Evolutionary conservation across 305 asterid genomes (phyloP).

Genomic region (Solanum chacoense): DNA sequence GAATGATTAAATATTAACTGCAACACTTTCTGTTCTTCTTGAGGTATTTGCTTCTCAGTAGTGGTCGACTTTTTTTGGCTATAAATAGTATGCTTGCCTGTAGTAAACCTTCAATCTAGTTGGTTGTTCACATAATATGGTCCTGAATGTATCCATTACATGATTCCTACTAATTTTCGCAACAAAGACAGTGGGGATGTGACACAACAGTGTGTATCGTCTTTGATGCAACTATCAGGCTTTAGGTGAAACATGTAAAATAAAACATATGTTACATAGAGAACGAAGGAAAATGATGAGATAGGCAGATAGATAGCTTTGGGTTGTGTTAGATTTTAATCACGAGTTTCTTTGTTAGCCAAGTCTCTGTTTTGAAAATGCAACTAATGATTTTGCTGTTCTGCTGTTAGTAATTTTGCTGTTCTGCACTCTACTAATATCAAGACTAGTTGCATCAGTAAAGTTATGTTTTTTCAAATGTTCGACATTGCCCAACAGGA

Average conservation of each 20-base stretch:
- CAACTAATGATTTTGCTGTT: not conserved
- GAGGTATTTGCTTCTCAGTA: not conserved
- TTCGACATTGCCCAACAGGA: constrained; percentile 30
- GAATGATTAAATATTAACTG: not conserved
- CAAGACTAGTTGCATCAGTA: not conserved
- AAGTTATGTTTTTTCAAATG: constrained; percentile 1
- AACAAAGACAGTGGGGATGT: not conserved
- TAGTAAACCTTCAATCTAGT: not conserved
- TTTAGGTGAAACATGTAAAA: not conserved
- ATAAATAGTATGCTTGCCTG: not conserved
- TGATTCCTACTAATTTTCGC: not conserved
- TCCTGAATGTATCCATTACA: not conserved
- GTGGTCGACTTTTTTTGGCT: not conserved
- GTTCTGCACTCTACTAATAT: not conserved
- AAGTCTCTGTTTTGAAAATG: not conserved
- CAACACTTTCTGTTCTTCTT: not conserved
- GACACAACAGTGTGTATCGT: not conserved
- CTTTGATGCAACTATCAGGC: not conserved
- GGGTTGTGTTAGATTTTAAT: not conserved
- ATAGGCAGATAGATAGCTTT: not conserved
- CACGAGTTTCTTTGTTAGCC: not conserved
- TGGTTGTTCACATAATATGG: not conserved
- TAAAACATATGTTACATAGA: not conserved
- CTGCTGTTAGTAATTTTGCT: not conserved
- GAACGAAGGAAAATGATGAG: not conserved